phyloP scores from a whole-genome alignment of 768 basidiomycete species.

The Mrakia gelida region DNA sequence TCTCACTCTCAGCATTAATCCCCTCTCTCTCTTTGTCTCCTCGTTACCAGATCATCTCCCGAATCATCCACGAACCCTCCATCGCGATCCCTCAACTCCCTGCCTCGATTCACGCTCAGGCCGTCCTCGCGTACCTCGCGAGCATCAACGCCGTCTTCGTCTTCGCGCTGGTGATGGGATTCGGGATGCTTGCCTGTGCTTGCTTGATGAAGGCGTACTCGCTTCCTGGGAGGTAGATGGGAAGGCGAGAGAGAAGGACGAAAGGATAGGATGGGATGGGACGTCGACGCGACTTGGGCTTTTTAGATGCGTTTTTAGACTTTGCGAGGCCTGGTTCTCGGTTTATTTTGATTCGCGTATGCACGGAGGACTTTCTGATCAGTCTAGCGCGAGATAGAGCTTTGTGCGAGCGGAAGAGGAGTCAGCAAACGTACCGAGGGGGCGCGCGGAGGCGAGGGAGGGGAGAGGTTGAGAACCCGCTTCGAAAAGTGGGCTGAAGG shows the following conservation, averaged over 20 bases:
- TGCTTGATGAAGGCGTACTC: constrained; percentile 17
- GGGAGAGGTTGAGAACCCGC: no score
- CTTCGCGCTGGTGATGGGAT: not conserved
- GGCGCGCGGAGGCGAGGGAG: no score
- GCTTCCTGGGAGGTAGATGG: constrained; percentile 17
- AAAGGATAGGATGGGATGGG: not conserved
- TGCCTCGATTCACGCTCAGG: constrained; percentile 28
- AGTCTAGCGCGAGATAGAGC: no score
- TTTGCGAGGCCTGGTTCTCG: not conserved
- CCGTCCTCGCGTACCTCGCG: constrained; percentile 37
- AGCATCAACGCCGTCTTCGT: constrained; percentile 34
- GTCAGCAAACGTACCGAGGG: no score
- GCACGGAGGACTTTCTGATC: no score
- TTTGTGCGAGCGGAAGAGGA: no score
- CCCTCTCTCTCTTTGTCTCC: not conserved
- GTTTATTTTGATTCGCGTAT: no score
- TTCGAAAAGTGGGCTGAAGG: no score
- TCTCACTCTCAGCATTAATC: no score
- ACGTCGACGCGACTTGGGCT: not conserved
- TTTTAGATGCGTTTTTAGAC: not conserved
- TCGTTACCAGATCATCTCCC: constrained; percentile 25
- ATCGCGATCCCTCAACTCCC: constrained; percentile 35
- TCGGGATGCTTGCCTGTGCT: not conserved
- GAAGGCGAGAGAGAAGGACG: not conserved
- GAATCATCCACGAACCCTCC: constrained; percentile 38